These are phyloP conservation scores for Austroboletus olivaceoglutinosus DNA, from an alignment of 1,284 basidiomycete species.

Conservation along the genomic window DNA sequence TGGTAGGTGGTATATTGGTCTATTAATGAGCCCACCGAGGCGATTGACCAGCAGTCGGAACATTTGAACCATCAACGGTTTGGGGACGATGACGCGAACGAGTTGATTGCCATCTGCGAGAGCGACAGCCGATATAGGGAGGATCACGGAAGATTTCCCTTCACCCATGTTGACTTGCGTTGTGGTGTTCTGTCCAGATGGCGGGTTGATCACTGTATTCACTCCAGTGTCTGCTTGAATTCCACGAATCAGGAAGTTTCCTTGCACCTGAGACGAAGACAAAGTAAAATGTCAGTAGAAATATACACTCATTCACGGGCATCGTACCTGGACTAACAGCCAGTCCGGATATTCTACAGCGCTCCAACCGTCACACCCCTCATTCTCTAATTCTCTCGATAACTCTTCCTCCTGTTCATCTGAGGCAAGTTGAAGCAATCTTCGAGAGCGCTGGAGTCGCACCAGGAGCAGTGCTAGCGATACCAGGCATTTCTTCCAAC, in stretches of 20 bases:
- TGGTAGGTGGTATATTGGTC: slow-evolving; percentile 47
- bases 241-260: slow-evolving; percentile 38
- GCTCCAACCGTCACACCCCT: slow-evolving; percentile 9
- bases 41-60: slow-evolving; percentile 47
- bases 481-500: slow-evolving; percentile 30
- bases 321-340: slow-evolving; percentile 43
- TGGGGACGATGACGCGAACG: slow-evolving; percentile 48
- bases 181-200: slow-evolving; percentile 33
- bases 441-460: slow-evolving; percentile 26
- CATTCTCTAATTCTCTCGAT: slow-evolving; percentile 16
- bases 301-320: not conserved
- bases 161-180: slow-evolving; percentile 60
- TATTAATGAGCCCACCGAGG: slow-evolving; percentile 42
- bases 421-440: not conserved
- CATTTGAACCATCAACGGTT: slow-evolving; percentile 44
- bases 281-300: not conserved
- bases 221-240: slow-evolving; percentile 40
- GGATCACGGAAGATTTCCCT: slow-evolving; percentile 55
- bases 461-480: slow-evolving; percentile 30
- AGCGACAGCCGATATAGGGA: slow-evolving; percentile 41
- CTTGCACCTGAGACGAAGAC: slow-evolving; percentile 38
- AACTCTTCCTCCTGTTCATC: not conserved
- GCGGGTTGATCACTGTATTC: slow-evolving; percentile 48
- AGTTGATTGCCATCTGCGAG: slow-evolving; percentile 44
- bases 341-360: slow-evolving; percentile 35